Percentiles rank a stretch among this genome's conserved stretches.
These are phyloP conservation scores for Leishmania tarentolae DNA, from an alignment of 208 protist genomes.

Conservation along the genomic window DNA sequence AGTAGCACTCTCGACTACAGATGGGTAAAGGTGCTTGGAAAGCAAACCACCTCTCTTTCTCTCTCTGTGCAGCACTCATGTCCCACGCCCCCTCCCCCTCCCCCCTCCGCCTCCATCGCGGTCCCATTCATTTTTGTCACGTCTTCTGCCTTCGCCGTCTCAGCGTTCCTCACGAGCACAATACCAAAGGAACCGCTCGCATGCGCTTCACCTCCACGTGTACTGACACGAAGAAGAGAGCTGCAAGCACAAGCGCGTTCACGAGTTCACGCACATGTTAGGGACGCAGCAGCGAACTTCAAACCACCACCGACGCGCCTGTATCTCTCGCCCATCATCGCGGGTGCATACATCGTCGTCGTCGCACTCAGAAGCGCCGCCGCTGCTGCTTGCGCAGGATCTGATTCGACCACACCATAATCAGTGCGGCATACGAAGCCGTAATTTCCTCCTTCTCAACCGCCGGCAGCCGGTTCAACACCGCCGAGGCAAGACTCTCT, in stretches of 20 bases:
- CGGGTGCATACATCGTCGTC: neutral
- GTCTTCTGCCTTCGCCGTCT: neutral
- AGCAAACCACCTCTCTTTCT: neutral
- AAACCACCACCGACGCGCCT: neutral
- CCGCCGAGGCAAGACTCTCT: constrained; percentile 47
- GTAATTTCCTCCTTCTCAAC: constrained; percentile 84
- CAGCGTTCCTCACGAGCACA: neutral
- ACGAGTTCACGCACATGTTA: neutral
- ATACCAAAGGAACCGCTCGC: neutral
- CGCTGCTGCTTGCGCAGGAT: constrained; percentile 39
- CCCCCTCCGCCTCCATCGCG: neutral
- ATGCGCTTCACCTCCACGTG: neutral
- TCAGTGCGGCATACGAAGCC: constrained; percentile 84
- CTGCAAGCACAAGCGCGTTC: neutral
- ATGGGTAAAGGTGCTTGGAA: neutral
- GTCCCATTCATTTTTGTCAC: neutral
- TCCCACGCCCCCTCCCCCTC: neutral
- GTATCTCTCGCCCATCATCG: neutral
- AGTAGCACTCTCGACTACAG: neutral
- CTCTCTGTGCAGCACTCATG: neutral
- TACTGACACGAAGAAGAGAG: no score
- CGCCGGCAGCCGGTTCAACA: constrained; percentile 69
- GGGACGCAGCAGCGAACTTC: neutral
- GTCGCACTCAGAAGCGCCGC: constrained; percentile 29
- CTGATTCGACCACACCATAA: constrained; percentile 87